Percentiles rank a stretch among this genome's conserved stretches.
These are phyloP conservation scores for Mycena sanguinolenta DNA, from an alignment of 768 basidiomycete genomes.

Conservation along the genomic window DNA sequence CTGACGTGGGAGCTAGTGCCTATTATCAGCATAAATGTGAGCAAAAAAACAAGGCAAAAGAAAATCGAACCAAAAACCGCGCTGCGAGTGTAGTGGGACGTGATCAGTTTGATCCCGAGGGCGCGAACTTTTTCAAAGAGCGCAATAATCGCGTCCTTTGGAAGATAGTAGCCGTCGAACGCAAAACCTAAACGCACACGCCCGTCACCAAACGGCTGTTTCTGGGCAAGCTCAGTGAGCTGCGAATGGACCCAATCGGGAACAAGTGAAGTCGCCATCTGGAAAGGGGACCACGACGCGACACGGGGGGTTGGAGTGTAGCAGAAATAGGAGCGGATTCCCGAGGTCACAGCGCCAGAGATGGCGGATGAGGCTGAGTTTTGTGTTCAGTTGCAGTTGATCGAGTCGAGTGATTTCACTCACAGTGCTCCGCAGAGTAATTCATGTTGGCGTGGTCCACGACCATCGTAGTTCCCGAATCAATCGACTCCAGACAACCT, in stretches of 20 bases:
- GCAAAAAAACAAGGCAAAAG: too few species aligned
- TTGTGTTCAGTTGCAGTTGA: too few species aligned
- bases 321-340: slow-evolving; percentile 34
- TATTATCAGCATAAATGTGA: background rate
- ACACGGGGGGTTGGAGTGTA: slow-evolving; percentile 6
- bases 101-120: slow-evolving; percentile 25
- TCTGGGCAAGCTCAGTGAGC: slow-evolving; percentile 25
- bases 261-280: background rate
- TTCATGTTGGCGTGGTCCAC: slow-evolving; percentile 35
- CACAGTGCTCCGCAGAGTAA: slow-evolving; percentile 27
- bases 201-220: slow-evolving; percentile 33
- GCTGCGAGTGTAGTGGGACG: slow-evolving; percentile 21
- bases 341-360: slow-evolving; percentile 21
- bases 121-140: slow-evolving; percentile 14
- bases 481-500: slow-evolving; percentile 30
- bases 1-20: slow-evolving; percentile 15
- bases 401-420: background rate
- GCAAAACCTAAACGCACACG: slow-evolving; percentile 31
- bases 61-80: background rate
- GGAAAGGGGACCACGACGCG: slow-evolving; percentile 27
- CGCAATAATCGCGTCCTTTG: slow-evolving; percentile 17
- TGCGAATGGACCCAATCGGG: slow-evolving; percentile 20
- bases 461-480: slow-evolving; percentile 28
- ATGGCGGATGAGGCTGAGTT: slow-evolving; percentile 23
- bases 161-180: slow-evolving; percentile 27